Base-by-base conservation (phyloP, 441 rosid genomes). In the Eruca vesicaria region DNA sequence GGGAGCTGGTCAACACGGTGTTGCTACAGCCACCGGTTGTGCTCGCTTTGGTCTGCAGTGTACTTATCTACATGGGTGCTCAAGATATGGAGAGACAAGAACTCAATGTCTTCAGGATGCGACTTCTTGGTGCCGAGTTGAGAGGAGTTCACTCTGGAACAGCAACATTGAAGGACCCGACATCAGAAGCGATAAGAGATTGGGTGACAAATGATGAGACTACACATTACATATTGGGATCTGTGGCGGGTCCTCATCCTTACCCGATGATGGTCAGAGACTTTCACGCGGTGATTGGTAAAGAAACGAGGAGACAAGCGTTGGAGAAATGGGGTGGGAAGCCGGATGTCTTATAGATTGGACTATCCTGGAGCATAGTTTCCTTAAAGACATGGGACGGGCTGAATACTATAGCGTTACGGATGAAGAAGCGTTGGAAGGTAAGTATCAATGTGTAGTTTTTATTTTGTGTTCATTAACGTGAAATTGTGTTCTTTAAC, bases 1-100 rank as follows among this genome's bases (percentile, higher is more conserved):
- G 28, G 98, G 98, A 9, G 97, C 98, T 56, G 98, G 96, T 73
- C 98, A 93, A 75, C 97, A 93, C 33, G 98, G 98, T 48, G 97
- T 93, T 61, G 98, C 94, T 2, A 93, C 98, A 3, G 98, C 98
- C 43, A 89, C 98, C 4, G 98, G 88, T 18, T 93, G 97, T 59
- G 97, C 98, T 3, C 83, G 92, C 71, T 91, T 93, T 1, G 97
- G 92, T 41, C 76, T 93, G 85, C 79, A 77, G 75, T 93, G 98
- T 64, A 74, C n/a, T 88, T 63, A 78, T 91, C 68, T 91, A 91
- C 59, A 93, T 93, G 98, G 98, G 98, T 35, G 94, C 94, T 43
- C 91, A 88, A 68, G 97, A 93, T 68, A 89, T 93, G 96, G 93
- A 91, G 81, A 88, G 97, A 41, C 98, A 93, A 77, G 79, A 88